Evolutionary conservation across 371 early-diverging fungal species (phyloP).

Genomic region (Gilbertella persicaria): DNA sequence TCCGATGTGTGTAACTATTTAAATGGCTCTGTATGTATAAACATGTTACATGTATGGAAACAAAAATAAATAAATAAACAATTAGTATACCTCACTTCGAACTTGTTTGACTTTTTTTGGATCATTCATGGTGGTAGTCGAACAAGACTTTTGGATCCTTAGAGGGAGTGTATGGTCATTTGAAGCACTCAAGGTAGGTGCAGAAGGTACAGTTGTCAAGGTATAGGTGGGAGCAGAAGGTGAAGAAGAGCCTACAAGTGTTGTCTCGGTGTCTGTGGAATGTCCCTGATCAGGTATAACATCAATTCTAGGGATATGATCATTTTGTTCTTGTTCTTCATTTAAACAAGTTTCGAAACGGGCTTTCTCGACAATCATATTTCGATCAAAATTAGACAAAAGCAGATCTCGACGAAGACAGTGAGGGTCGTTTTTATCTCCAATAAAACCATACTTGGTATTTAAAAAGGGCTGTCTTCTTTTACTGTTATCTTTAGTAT

Average conservation of each 20-base stretch:
- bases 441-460: not conserved
- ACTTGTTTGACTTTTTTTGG: slow-evolving; percentile 11
- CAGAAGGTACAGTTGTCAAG: slow-evolving; percentile 9
- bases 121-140: too few species aligned
- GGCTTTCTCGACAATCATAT: slow-evolving; percentile 44
- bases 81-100: slow-evolving; percentile 22
- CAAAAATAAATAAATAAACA: not conserved
- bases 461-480: not conserved
- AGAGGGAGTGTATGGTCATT: too few species aligned
- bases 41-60: not conserved
- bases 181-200: slow-evolving; percentile 17
- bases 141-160: too few species aligned
- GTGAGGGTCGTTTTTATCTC: slow-evolving; percentile 5
- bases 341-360: slow-evolving; percentile 6
- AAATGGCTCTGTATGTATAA: not conserved
- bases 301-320: not conserved
- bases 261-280: not conserved
- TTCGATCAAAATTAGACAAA: slow-evolving; percentile 32
- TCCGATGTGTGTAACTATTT: too few species aligned
- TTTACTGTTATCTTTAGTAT: not conserved
- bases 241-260: too few species aligned
- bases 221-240: not conserved
- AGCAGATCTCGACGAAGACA: slow-evolving; percentile 23
- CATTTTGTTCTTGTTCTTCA: not conserved
- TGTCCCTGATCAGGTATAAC: not conserved